Percentiles rank a stretch among this genome's conserved stretches.
These are phyloP conservation scores for Rheum nobile DNA, from an alignment of 148 eudicot genomes.

Conservation along the genomic window DNA sequence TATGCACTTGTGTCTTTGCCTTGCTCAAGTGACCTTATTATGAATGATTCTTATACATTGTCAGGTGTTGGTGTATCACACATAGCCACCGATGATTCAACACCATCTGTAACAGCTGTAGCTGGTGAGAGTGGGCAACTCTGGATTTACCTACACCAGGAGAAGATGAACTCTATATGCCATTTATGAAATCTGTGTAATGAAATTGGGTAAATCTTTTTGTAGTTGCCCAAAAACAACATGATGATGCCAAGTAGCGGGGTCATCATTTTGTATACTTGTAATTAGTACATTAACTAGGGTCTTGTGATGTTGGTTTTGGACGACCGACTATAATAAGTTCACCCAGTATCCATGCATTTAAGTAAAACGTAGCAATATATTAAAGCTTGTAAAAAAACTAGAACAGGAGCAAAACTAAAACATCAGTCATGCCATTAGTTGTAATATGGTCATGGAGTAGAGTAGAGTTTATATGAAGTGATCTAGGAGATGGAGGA, in stretches of 20 bases:
- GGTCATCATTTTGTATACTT: neutral
- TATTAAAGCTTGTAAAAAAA: too few species aligned
- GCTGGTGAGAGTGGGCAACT: constrained; percentile 52
- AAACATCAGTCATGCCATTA: too few species aligned
- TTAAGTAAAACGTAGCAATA: too few species aligned
- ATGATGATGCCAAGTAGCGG: neutral
- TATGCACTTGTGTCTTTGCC: too few species aligned
- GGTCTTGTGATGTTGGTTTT: neutral
- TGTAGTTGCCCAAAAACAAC: neutral
- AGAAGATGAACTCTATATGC: neutral
- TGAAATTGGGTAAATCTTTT: neutral
- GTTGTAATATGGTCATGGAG: too few species aligned
- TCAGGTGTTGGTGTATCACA: constrained; percentile 51
- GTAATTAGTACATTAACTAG: neutral
- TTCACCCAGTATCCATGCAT: too few species aligned
- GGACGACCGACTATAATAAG: neutral
- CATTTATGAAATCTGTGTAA: neutral
- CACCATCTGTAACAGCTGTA: constrained; percentile 42
- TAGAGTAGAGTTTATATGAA: too few species aligned
- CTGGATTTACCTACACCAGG: constrained; percentile 31
- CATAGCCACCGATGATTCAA: constrained; percentile 48
- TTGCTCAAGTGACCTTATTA: neutral
- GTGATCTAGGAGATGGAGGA: too few species aligned
- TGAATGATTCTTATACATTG: neutral
- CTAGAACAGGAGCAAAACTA: too few species aligned